These are phyloP conservation scores for Meripilus lineatus DNA, from an alignment of 1,284 basidiomycete species.

Conservation along the genomic window DNA sequence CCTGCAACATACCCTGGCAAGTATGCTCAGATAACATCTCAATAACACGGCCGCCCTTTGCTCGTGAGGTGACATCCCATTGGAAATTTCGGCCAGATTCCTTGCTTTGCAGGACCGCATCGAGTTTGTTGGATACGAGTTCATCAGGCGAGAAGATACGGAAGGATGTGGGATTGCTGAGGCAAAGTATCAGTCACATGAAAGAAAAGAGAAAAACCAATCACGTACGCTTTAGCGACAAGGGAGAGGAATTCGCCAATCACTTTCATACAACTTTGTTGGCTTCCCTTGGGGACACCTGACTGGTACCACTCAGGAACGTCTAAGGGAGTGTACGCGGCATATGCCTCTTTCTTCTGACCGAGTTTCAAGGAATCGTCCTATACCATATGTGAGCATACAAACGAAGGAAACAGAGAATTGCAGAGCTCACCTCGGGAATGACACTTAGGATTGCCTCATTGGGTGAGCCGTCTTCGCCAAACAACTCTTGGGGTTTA, in stretches of 20 bases:
- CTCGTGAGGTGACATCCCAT: conserved; percentile 65
- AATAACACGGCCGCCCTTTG: conserved; percentile 71
- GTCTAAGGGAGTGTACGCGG: conserved; percentile 53
- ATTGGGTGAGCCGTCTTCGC: conserved; percentile 42
- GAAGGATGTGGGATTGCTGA: conserved; percentile 70
- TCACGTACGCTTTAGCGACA: conserved; percentile 50
- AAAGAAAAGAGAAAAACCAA: not conserved
- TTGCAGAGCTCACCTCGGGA: conserved; percentile 43
- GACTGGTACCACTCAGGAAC: conserved; percentile 65
- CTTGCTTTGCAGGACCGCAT: conserved; percentile 62
- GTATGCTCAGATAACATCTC: conserved; percentile 90
- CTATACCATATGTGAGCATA: conserved; percentile 2
- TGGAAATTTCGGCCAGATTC: conserved; percentile 68
- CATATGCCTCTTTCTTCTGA: conserved; percentile 62
- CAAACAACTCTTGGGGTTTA: conserved; percentile 58
- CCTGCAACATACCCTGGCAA: conserved; percentile 84
- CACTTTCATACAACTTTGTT: conserved; percentile 77
- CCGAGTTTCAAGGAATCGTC: conserved; percentile 54
- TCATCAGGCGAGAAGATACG: conserved; percentile 92
- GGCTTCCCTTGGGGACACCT: conserved; percentile 46
- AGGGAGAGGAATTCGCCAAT: conserved; percentile 56
- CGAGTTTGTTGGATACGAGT: conserved; percentile 86
- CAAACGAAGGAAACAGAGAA: not conserved
- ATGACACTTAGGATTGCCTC: conserved; percentile 52
- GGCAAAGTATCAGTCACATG: not conserved